phyloP scores from a whole-genome alignment of 192 early-diverging fungal species.

The Backusella westeae region DNA sequence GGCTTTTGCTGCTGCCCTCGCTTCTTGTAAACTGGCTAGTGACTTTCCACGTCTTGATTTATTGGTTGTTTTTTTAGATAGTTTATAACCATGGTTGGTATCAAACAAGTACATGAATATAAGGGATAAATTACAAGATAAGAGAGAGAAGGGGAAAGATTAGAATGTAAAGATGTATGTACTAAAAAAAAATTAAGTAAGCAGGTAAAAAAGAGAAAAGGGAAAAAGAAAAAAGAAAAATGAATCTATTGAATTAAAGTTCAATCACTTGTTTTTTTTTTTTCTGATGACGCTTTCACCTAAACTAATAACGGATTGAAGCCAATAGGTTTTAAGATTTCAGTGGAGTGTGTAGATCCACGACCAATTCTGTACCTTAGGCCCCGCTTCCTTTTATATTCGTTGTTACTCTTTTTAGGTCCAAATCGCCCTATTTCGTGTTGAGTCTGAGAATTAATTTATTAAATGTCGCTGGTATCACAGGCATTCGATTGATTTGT shows the following conservation, averaged over 20 bases:
- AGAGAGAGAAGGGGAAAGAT: neutral
- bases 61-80: neutral
- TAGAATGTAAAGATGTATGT: neutral
- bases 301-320: neutral
- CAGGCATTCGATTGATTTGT: neutral
- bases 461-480: neutral
- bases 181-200: neutral
- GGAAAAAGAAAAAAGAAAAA: neutral
- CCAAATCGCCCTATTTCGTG: neutral
- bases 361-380: neutral
- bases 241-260: neutral
- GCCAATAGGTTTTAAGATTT: neutral
- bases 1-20: constrained; percentile 25
- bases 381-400: constrained; percentile 3
- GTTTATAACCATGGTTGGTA: neutral
- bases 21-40: constrained; percentile 7
- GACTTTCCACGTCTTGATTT: neutral
- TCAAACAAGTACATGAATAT: constrained; percentile 1
- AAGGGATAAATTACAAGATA: neutral
- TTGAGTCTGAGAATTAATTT: neutral
- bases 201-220: neutral
- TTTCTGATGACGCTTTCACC: too few species aligned
- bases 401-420: neutral
- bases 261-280: neutral
- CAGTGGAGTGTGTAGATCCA: neutral